Evolutionary conservation across 1,284 basidiomycete genomes (phyloP).

Genomic region (Ustilago tritici): DNA sequence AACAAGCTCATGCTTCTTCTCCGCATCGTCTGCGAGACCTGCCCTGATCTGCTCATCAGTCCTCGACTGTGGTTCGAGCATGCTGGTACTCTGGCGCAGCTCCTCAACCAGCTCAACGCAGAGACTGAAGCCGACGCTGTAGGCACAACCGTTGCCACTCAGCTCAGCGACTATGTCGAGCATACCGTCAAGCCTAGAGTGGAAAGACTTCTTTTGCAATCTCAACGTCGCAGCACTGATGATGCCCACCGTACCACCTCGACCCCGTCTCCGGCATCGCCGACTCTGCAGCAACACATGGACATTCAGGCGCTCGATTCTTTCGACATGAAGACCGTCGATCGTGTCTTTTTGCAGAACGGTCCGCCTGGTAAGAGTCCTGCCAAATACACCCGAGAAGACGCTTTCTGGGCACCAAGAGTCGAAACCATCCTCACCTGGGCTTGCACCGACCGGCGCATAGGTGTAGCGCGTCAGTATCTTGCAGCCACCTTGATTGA

Average conservation of each 20-base stretch:
- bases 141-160: background rate
- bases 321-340: conserved; percentile 39
- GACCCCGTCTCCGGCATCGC: background rate
- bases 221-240: background rate
- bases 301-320: conserved; percentile 49
- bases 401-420: conserved; percentile 30
- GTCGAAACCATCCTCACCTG: conserved; percentile 82
- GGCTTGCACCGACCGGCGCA: conserved; percentile 82
- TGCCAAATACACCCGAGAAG: conserved; percentile 25
- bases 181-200: conserved; percentile 24
- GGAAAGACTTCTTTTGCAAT: conserved; percentile 27
- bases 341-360: conserved; percentile 34
- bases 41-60: conserved; percentile 79
- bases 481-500: conserved; percentile 81
- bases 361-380: background rate
- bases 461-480: conserved; percentile 77
- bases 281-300: conserved; percentile 23
- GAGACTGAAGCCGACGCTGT: conserved; percentile 7
- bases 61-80: conserved; percentile 71
- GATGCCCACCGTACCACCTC: background rate
- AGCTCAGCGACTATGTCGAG: conserved; percentile 22
- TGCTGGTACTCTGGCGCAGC: conserved; percentile 19
- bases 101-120: conserved; percentile 24
- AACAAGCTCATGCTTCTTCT: conserved; percentile 41
- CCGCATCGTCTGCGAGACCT: conserved; percentile 34